A percentile compares a stretch with the other conserved stretches of the same genome.
Conservation (phyloP, 2,329 filamentous ascomycete species). For the Aspergillus terreus region DNA sequence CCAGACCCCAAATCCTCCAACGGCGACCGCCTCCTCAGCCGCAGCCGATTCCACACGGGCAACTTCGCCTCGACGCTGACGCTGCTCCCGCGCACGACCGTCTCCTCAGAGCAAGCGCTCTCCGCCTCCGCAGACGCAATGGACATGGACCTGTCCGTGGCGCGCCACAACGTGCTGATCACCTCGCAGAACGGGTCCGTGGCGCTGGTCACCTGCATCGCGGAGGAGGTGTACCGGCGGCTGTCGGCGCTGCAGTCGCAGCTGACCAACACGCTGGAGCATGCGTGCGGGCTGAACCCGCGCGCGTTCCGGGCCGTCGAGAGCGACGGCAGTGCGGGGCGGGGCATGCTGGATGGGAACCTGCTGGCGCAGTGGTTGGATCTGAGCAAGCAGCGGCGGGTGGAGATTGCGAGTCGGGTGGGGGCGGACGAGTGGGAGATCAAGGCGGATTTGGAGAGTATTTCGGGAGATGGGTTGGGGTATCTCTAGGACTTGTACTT, state of each 20-base stretch:
- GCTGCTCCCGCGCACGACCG: constrained; percentile 66
- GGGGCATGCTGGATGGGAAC: constrained; percentile 74
- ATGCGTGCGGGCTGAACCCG: constrained; percentile 77
- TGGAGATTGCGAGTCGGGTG: constrained; percentile 70
- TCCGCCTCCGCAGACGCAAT: constrained; percentile 35
- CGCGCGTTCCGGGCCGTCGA: constrained; percentile 66
- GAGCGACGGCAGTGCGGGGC: constrained; percentile 48
- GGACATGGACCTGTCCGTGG: constrained; percentile 31
- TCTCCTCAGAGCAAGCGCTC: constrained; percentile 37
- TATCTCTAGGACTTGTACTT: constrained; percentile 28
- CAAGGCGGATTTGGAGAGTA: constrained; percentile 63
- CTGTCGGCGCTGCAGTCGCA: constrained; percentile 78
- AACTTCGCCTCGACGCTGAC: constrained; percentile 72
- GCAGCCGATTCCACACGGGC: constrained; percentile 82
- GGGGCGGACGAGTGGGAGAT: constrained; percentile 66
- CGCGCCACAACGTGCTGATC: constrained; percentile 59
- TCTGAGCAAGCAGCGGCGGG: constrained; percentile 65
- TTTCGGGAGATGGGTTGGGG: constrained; percentile 61
- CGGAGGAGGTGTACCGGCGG: constrained; percentile 77
- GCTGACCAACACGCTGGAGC: constrained; percentile 70
- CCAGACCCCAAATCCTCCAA: constrained; percentile 88
- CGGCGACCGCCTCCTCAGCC: constrained; percentile 80
- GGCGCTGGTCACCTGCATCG: constrained; percentile 70
- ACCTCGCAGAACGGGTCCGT: constrained; percentile 74
- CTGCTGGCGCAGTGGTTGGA: constrained; percentile 72